A percentile compares a stretch with the other conserved stretches of the same genome.
Evolutionary conservation across 768 basidiomycete genomes (phyloP).

Genomic region (Rhizopogon roseolus): DNA sequence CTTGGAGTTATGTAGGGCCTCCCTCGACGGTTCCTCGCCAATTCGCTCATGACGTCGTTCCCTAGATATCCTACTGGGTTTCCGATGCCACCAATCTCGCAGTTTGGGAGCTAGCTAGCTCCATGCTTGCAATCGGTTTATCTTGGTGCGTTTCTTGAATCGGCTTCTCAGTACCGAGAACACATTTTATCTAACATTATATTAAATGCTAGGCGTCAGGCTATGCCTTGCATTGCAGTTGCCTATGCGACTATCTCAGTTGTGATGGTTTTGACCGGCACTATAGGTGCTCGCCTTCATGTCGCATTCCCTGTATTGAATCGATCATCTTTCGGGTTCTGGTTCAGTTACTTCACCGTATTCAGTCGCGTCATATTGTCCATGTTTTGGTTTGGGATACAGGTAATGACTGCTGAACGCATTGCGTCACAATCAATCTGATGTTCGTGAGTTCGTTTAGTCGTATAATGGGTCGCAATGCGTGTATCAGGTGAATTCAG

Average conservation of each 20-base stretch:
- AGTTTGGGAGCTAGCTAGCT: constrained; percentile 46
- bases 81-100: constrained; percentile 21
- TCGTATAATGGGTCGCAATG: constrained; percentile 64
- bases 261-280: constrained; percentile 76
- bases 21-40: constrained; percentile 25
- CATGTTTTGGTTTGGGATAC: constrained; percentile 83
- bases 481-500: constrained; percentile 49
- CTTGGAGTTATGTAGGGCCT: constrained; percentile 65
- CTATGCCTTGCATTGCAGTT: constrained; percentile 62
- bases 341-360: constrained; percentile 85
- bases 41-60: neutral
- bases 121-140: constrained; percentile 72
- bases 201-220: constrained; percentile 50
- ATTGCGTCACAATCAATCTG: neutral
- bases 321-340: constrained; percentile 85
- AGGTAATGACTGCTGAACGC: constrained; percentile 30
- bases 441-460: constrained; percentile 18
- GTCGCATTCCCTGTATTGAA: constrained; percentile 73
- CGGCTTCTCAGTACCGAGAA: neutral
- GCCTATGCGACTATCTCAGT: constrained; percentile 71
- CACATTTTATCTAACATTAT: neutral
- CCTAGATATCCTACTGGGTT: constrained; percentile 20
- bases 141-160: constrained; percentile 45
- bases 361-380: constrained; percentile 71
- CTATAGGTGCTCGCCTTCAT: constrained; percentile 75